Percentiles rank a stretch among this genome's conserved stretches.
phyloP scores from a whole-genome alignment of 1,284 basidiomycete species.

The Fomitopsis betulina region DNA sequence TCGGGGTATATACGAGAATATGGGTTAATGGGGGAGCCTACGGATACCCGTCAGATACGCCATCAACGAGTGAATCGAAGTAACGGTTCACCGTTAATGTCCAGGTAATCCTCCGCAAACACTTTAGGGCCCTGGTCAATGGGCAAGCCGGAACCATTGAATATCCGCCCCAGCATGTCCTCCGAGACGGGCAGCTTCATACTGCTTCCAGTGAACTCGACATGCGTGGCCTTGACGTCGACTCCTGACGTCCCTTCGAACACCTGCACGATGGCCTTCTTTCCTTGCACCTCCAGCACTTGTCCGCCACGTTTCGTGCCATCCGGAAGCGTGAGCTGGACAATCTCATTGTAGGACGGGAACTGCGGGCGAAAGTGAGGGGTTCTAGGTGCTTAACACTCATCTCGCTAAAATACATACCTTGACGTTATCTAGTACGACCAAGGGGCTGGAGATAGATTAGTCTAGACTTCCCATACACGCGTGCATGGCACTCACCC shows the following conservation, averaged over 20 bases:
- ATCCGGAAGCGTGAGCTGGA: constrained; percentile 93
- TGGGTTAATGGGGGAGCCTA: constrained; percentile 98
- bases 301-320: constrained; percentile 95
- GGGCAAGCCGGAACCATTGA: constrained; percentile 97
- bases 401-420: constrained; percentile 35
- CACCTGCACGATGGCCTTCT: constrained; percentile 99
- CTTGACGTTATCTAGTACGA: constrained; percentile 98
- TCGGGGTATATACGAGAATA: constrained; percentile 99
- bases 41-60: constrained; percentile 8
- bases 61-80: background rate
- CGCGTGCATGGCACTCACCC: constrained; percentile 53
- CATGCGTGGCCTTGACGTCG: constrained; percentile 95
- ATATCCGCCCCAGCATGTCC: constrained; percentile 98
- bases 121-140: constrained; percentile 99
- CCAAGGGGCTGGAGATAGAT: constrained; percentile 70
- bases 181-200: constrained; percentile 99
- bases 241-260: constrained; percentile 99
- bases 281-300: constrained; percentile 97
- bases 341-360: constrained; percentile 99
- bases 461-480: constrained; percentile 3
- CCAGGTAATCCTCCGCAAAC: constrained; percentile 98
- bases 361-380: constrained; percentile 50
- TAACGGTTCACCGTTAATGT: constrained; percentile 85
- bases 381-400: background rate
- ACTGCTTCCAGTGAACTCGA: constrained; percentile 96